Evolutionary conservation across 1,139 yeast species (phyloP).

Genomic region (Yamadazyma mexicana): DNA sequence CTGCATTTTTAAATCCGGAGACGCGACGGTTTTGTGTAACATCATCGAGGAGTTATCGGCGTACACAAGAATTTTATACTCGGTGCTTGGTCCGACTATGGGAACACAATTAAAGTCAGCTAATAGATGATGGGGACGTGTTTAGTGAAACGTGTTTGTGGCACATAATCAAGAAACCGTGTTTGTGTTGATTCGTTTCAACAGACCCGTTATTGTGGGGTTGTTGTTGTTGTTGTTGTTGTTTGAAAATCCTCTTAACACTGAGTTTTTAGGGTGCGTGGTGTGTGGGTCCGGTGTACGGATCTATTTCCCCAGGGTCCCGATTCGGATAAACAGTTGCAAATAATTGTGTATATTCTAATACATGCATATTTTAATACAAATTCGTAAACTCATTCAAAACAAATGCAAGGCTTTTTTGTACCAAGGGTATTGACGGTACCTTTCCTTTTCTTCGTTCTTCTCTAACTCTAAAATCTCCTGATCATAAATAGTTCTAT

Average conservation of each 20-base stretch:
- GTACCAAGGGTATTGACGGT: slow-evolving; percentile 30
- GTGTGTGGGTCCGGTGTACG: too few species aligned
- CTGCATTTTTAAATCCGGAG: background rate
- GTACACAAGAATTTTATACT: background rate
- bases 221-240: background rate
- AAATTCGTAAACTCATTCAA: background rate
- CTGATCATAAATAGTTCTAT: slow-evolving; percentile 42
- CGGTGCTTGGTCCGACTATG: background rate
- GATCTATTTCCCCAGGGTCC: too few species aligned
- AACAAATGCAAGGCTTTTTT: slow-evolving; percentile 5
- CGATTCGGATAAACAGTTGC: too few species aligned
- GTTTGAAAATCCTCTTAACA: background rate
- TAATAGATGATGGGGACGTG: background rate
- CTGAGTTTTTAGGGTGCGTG: too few species aligned
- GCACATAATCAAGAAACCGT: background rate
- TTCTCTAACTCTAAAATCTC: slow-evolving; percentile 42
- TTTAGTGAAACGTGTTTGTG: background rate
- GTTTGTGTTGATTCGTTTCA: background rate
- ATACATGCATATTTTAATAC: background rate
- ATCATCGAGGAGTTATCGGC: slow-evolving; percentile 16
- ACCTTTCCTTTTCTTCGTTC: slow-evolving; percentile 38
- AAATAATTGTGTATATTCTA: background rate
- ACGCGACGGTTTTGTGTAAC: slow-evolving; percentile 13
- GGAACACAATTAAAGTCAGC: background rate
- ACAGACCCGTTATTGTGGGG: background rate